Percentiles rank a stretch among this genome's conserved stretches.
Evolutionary conservation across 73 alveolate species (phyloP).

Genomic region (Paraurostyla sp.): DNA sequence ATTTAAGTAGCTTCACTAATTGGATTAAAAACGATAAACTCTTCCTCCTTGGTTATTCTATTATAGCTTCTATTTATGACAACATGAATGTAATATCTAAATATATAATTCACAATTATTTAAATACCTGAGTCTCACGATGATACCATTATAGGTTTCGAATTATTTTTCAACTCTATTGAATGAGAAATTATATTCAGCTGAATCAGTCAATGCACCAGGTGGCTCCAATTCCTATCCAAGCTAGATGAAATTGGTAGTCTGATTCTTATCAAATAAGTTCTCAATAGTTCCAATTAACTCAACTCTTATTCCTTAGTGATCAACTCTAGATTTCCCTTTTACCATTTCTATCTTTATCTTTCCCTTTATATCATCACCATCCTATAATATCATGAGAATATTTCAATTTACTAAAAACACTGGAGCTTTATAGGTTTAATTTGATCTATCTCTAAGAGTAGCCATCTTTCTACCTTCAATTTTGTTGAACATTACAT

Average conservation of each 20-base stretch:
- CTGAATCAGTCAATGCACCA: constrained; percentile 82
- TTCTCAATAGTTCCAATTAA: constrained; percentile 89
- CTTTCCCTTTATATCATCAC: constrained; percentile 89
- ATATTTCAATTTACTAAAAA: constrained; percentile 61
- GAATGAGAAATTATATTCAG: constrained; percentile 77
- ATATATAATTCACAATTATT: background rate
- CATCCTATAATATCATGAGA: constrained; percentile 77
- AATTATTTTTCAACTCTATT: constrained; percentile 86
- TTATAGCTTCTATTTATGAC: constrained; percentile 76
- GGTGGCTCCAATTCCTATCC: constrained; percentile 87
- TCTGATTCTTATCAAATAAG: constrained; percentile 81
- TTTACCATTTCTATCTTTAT: constrained; percentile 71
- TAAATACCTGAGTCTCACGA: constrained; percentile 64
- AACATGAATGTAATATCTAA: constrained; percentile 68
- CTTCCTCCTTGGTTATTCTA: constrained; percentile 84
- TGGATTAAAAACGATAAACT: constrained; percentile 87
- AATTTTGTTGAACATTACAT: constrained; percentile 56
- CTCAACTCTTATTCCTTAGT: constrained; percentile 93
- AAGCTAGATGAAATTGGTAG: constrained; percentile 76
- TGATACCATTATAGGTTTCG: constrained; percentile 92
- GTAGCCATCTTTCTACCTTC: constrained; percentile 76
- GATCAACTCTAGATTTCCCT: constrained; percentile 82
- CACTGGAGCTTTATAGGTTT: constrained; percentile 65
- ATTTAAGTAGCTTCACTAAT: constrained; percentile 72
- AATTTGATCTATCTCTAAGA: constrained; percentile 68